Base-by-base conservation (phyloP, 169 alveolate genomes). In the Plasmodium reichenowi region DNA sequence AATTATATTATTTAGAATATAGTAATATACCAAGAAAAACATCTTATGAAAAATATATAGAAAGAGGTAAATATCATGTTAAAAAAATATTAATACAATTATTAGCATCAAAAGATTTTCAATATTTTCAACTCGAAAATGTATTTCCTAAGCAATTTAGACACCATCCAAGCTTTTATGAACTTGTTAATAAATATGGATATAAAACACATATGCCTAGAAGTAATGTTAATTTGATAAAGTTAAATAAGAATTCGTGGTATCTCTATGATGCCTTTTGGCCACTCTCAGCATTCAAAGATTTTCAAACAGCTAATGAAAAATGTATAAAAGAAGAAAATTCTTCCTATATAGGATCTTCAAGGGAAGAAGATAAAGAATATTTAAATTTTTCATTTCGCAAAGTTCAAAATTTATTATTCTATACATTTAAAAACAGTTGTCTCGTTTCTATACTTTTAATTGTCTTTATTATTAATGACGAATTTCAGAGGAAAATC, bases 11-110 rank as follows among this genome's bases (percentile, higher is more conserved):
- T 72, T 70, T 83, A 10, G 91, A 83, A 43, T 48, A 59, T 6
- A 70, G 74, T 29, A 83, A 83, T n/a, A 70, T 83, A 20, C 91
- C 91, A 4, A 67, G 85, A 63, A 83, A 83, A 62, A 83, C 91
- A 2, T 67, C 91, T 6, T 62, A 43, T 15, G 3, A 8, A 2
- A 83, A 83, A 83, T 83, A 83, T 58, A 32, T 29, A 70, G 38
- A 45, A 26, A 67, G 91, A 70, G 91, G 91, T 12, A 83, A 67
- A 56, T 83, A 83, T 62, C 43, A 43, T 17, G 62, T 83, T 7
- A 83, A 83, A 32, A 83, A 83, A 52, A 70, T 70, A 8, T 24
- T 83, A 3, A 68, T 83, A 17, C 91, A 83, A 56, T 62, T 83
- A 43, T 63, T 83, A 24, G 91, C 91, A 12, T 54, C 91, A 4